Evolutionary conservation across 2,329 filamentous ascomycete species (phyloP), one percentile per base, ranked within the genome.

Genomic region (Thelonectria discophora): DNA sequence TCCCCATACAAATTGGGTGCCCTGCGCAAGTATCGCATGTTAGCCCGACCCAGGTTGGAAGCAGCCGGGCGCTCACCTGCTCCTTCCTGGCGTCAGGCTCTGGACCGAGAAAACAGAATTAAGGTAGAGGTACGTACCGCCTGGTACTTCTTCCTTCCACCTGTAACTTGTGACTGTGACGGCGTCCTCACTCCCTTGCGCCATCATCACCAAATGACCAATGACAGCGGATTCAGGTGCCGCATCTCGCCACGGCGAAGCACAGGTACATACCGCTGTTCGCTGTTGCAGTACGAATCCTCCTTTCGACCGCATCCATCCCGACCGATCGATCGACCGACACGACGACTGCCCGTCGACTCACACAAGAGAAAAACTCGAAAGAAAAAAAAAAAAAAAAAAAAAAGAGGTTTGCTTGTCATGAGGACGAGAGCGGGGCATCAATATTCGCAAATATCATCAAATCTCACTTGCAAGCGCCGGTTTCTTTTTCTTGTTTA

Each of bases 391-490:
- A 18, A 18, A 46, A 21, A 27, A 37, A 39, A 45, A 45, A 57
- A 47, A 21, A 37, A 32, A 43, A 50, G 21, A 37, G 11, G 34
- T 37, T 37, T 37, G 34, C 15, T 37, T 11, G 12, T 37, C 27
- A 37, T 37, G 34, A 15, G 37, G 46, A 27, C 49, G 57, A 34
- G 43, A 59, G 58, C 61, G 60, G 65, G 59, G 58, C 68, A 53
- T 59, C 68, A 53, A 52, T 52, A 53, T 56, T 60, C 52, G 48
- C 58, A 48, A 60, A 60, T 60, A 30, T 37, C 34, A 55, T 52
- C 65, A 69, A 66, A 65, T 68, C 56, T 67, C 61, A 51, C 53
- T 71, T 50, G 46, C 63, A 42, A 40, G 45, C 63, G 46, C 63
- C 61, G 51, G 63, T 51, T 63, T 60, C 32, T 24, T 61, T 57